Percentiles rank a stretch among this genome's conserved stretches.
Conservation (phyloP, 768 basidiomycete genomes). For the Leucosporidium creatinivorum region DNA sequence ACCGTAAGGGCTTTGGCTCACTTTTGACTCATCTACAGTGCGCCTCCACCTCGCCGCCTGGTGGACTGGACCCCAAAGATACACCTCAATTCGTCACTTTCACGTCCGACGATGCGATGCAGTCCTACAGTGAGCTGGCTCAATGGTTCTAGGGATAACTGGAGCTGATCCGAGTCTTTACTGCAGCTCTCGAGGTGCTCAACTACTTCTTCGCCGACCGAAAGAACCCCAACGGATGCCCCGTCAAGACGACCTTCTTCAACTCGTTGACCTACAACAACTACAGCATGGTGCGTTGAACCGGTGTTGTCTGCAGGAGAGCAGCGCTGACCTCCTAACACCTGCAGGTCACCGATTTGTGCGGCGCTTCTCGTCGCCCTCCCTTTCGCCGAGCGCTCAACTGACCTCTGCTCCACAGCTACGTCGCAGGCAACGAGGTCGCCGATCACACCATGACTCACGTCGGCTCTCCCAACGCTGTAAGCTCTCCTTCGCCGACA, state of each 20-base stretch:
- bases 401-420: conserved; percentile 47
- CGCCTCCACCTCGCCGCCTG: conserved; percentile 65
- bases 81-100: conserved; percentile 33
- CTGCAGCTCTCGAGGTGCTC: conserved; percentile 48
- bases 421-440: conserved; percentile 73
- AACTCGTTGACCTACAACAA: conserved; percentile 66
- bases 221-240: conserved; percentile 49
- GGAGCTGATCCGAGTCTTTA: too few relatives aligned
- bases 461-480: conserved; percentile 46
- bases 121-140: conserved; percentile 52
- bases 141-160: too few relatives aligned
- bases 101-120: conserved; percentile 50
- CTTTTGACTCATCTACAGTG: conserved; percentile 44
- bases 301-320: too few relatives aligned
- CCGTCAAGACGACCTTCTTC: conserved; percentile 69
- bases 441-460: conserved; percentile 69
- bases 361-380: too few relatives aligned
- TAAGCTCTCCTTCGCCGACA: conserved; percentile 40
- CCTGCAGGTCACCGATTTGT: conserved; percentile 20
- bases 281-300: conserved; percentile 43
- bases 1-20: too few relatives aligned
- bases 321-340: neutral
- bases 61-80: conserved; percentile 60
- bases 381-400: neutral
- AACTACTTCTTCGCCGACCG: conserved; percentile 69